These are phyloP conservation scores for Pichia sp. DNA, from an alignment of 1,139 yeast species.

Conservation along the genomic window DNA sequence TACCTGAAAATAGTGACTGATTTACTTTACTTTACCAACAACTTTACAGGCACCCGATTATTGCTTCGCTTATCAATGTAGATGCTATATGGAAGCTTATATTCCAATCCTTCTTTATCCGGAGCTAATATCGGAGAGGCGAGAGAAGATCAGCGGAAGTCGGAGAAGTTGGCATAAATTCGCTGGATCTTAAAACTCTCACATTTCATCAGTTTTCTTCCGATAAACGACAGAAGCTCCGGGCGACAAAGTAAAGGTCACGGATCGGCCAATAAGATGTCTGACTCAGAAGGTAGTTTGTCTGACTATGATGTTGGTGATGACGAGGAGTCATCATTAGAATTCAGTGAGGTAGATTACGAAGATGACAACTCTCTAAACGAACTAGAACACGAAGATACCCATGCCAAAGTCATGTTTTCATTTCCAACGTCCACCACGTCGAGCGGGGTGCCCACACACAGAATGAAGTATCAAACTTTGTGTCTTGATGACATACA, in stretches of 20 bases:
- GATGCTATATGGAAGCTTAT: too few species aligned
- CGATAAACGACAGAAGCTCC: neutral
- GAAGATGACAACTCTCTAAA: constrained; percentile 4
- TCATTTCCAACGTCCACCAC: constrained; percentile 24
- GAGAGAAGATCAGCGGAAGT: neutral
- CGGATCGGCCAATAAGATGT: neutral
- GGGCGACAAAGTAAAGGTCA: neutral
- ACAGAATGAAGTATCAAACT: constrained; percentile 29
- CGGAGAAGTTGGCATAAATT: neutral
- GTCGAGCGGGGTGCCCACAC: constrained; percentile 23
- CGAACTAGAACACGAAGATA: constrained; percentile 13
- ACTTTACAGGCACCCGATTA: too few species aligned
- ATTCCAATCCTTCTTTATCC: too few species aligned
- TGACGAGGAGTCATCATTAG: constrained; percentile 9
- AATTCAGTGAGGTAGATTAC: constrained; percentile 6
- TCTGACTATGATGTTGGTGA: constrained; percentile 14
- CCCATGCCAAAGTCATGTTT: constrained; percentile 16
- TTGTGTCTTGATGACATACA: constrained; percentile 29
- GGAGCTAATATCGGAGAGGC: too few species aligned
- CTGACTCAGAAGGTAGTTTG: constrained; percentile 2
- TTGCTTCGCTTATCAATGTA: too few species aligned
- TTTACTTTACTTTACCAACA: too few species aligned
- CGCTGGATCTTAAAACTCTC: neutral
- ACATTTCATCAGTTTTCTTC: neutral
- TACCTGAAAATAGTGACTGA: too few species aligned